Conservation (phyloP, 2,329 filamentous ascomycete genomes). For the Paecilomyces dactylethromorphus region DNA sequence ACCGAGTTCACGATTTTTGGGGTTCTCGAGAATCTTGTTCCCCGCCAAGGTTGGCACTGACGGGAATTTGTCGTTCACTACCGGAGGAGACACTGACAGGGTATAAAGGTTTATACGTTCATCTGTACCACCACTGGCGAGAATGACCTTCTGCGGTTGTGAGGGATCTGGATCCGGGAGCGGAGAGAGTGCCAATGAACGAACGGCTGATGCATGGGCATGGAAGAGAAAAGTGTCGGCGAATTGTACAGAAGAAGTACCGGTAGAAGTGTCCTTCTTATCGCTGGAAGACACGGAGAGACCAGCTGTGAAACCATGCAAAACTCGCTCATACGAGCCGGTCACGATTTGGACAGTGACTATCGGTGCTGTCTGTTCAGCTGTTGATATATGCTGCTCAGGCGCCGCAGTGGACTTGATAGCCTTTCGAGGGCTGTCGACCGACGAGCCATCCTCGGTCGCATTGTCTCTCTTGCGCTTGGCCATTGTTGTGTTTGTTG, state of each 20-base stretch:
- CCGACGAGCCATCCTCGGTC: constrained; percentile 17
- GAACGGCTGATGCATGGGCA: constrained; percentile 83
- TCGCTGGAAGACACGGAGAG: constrained; percentile 40
- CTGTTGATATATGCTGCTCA: constrained; percentile 12
- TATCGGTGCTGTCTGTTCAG: constrained; percentile 19
- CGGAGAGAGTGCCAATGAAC: constrained; percentile 79
- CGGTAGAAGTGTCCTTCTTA: constrained; percentile 14
- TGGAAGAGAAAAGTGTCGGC: constrained; percentile 94
- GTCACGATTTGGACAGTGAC: constrained; percentile 80
- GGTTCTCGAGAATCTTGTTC: constrained; percentile 73
- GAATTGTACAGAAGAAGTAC: constrained; percentile 53
- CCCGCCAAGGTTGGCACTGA: constrained; percentile 62
- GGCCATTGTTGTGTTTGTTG: constrained; percentile 23
- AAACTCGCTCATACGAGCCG: constrained; percentile 86
- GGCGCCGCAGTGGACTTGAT: constrained; percentile 22
- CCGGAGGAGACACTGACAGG: constrained; percentile 64
- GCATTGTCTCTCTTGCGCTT: constrained; percentile 40
- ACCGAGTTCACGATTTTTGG: constrained; percentile 81
- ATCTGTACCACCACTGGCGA: constrained; percentile 88
- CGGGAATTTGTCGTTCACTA: constrained; percentile 48
- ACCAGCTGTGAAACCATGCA: constrained; percentile 83
- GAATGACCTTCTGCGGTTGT: constrained; percentile 71
- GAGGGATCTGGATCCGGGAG: constrained; percentile 51
- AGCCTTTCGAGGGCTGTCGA: constrained; percentile 22
- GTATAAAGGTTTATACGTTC: constrained; percentile 94